Evolutionary conservation across 1,284 basidiomycete species (phyloP).

Genomic region (Leucoagaricus sp.): DNA sequence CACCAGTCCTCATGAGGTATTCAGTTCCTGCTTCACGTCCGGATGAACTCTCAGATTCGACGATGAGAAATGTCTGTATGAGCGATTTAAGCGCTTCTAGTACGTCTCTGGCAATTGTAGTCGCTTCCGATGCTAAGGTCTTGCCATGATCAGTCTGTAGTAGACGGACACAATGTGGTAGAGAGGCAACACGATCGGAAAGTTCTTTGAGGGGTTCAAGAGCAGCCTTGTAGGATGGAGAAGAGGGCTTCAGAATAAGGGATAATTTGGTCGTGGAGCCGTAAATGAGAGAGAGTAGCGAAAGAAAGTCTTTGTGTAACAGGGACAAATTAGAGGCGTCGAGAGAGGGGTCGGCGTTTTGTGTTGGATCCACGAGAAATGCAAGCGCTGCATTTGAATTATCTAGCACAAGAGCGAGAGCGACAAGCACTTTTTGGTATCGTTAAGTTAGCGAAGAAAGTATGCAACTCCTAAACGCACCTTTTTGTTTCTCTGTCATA

Average conservation of each 20-base stretch:
- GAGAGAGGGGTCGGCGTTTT: slow-evolving; percentile 19
- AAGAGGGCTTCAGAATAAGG: slow-evolving; percentile 62
- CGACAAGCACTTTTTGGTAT: slow-evolving; percentile 30
- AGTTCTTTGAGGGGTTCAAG: slow-evolving; percentile 60
- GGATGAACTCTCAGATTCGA: slow-evolving; percentile 16
- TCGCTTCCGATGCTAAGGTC: slow-evolving; percentile 54
- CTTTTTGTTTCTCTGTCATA: slow-evolving; percentile 41
- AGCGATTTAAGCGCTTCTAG: slow-evolving; percentile 34
- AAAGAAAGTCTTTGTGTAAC: slow-evolving; percentile 58
- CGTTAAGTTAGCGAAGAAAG: slow-evolving; percentile 8
- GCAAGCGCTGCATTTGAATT: slow-evolving; percentile 48
- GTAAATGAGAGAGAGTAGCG: slow-evolving; percentile 64
- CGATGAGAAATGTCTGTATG: slow-evolving; percentile 36
- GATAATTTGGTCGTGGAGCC: slow-evolving; percentile 63
- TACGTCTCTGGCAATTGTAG: slow-evolving; percentile 44
- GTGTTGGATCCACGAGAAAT: slow-evolving; percentile 27
- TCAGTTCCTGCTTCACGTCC: slow-evolving; percentile 37
- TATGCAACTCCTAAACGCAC: slow-evolving; percentile 20
- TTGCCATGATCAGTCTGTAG: slow-evolving; percentile 54
- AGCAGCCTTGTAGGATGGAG: slow-evolving; percentile 56
- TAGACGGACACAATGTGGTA: slow-evolving; percentile 59
- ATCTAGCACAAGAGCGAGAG: slow-evolving; percentile 37
- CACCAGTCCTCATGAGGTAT: slow-evolving; percentile 62
- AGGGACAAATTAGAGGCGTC: slow-evolving; percentile 32
- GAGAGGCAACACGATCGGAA: slow-evolving; percentile 49